phyloP scores from a whole-genome alignment of 1,284 basidiomycete genomes.

The Naganishia albida region DNA sequence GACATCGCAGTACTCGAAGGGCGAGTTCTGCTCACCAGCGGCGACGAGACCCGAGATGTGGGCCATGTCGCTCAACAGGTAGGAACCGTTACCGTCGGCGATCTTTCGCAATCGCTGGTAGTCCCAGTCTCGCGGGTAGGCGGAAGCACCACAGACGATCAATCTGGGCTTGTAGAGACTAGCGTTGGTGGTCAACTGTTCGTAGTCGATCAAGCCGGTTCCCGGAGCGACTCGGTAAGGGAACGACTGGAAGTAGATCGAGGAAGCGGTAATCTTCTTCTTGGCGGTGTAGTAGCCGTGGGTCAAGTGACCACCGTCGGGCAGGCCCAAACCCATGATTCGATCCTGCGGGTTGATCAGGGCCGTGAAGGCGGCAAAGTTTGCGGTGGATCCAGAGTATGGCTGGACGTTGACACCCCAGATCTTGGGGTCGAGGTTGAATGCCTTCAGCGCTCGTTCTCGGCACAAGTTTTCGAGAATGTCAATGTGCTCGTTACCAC shows the following conservation, averaged over 20 bases:
- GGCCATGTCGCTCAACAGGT: constrained; percentile 93
- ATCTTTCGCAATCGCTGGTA: constrained; percentile 79
- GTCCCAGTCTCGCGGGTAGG: constrained; percentile 99
- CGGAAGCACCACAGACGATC: constrained; percentile 96
- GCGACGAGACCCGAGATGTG: constrained; percentile 96
- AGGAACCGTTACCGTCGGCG: constrained; percentile 85
- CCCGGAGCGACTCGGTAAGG: constrained; percentile 86
- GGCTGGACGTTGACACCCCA: constrained; percentile 99
- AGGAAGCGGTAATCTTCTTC: constrained; percentile 99
- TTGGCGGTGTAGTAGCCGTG: constrained; percentile 99
- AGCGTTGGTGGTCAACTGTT: constrained; percentile 77
- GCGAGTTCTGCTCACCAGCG: constrained; percentile 85
- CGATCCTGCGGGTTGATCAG: constrained; percentile 97
- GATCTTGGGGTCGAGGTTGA: constrained; percentile 83
- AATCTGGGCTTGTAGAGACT: constrained; percentile 95
- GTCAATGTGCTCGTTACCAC: constrained; percentile 96
- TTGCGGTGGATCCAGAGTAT: constrained; percentile 92
- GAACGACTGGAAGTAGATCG: constrained; percentile 99
- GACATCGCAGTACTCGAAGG: constrained; percentile 96
- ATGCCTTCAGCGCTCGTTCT: constrained; percentile 92
- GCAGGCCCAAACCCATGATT: constrained; percentile 98
- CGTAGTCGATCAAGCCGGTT: constrained; percentile 91
- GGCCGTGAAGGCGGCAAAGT: constrained; percentile 97
- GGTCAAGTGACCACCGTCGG: constrained; percentile 97
- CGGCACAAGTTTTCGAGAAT: constrained; percentile 93